Conservation (phyloP, 768 basidiomycete species). For the Suillus bovinus region DNA sequence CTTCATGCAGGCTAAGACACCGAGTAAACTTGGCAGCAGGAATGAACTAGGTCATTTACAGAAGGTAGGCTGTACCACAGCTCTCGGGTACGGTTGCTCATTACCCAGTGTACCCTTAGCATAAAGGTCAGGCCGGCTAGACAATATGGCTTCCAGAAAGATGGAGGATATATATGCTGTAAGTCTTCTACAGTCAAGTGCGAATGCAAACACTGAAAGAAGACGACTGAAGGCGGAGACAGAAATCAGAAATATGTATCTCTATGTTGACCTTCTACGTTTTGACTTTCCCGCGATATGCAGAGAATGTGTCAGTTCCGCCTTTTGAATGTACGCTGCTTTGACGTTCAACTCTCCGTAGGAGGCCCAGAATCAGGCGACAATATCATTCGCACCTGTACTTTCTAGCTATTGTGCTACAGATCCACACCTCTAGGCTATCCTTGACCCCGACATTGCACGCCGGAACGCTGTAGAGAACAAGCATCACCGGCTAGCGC, state of each 20-base stretch:
- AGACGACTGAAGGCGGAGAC: constrained; percentile 67
- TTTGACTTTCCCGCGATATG: constrained; percentile 99
- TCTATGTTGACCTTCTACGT: constrained; percentile 92
- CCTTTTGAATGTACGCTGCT: background rate
- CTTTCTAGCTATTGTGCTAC: constrained; percentile 52
- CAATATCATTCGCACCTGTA: constrained; percentile 41
- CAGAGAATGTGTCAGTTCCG: constrained; percentile 72
- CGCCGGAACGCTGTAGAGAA: constrained; percentile 97
- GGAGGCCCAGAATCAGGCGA: constrained; percentile 42
- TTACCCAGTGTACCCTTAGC: constrained; percentile 39
- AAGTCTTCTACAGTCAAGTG: constrained; percentile 25
- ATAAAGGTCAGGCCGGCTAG: constrained; percentile 95
- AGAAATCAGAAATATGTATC: constrained; percentile 88
- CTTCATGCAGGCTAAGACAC: constrained; percentile 78
- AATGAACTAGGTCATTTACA: constrained; percentile 97
- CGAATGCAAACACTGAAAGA: background rate
- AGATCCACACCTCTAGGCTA: constrained; percentile 79
- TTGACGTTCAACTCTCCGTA: constrained; percentile 18
- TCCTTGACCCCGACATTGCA: constrained; percentile 87
- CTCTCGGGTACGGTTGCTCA: constrained; percentile 18
- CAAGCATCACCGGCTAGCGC: constrained; percentile 90
- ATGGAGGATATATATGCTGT: constrained; percentile 95
- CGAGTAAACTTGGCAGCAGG: constrained; percentile 74
- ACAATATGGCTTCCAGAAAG: constrained; percentile 88
- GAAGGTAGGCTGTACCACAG: constrained; percentile 52